Evolutionary conservation across 2,329 filamentous ascomycete genomes (phyloP).

Genomic region (Diaporthe sp.): DNA sequence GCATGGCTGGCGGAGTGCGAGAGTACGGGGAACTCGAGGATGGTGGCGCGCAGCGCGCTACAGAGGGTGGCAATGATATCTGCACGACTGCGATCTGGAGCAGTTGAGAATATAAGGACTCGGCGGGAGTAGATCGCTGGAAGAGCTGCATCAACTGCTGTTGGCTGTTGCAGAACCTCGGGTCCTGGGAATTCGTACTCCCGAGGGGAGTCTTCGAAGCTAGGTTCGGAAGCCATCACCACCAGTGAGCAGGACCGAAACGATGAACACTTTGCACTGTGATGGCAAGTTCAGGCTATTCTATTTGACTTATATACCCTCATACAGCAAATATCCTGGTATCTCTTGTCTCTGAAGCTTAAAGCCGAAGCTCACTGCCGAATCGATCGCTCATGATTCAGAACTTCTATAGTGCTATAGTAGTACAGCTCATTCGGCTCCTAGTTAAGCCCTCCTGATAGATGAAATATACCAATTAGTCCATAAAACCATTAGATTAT

Average conservation of each 20-base stretch:
- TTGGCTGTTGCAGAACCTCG: neutral
- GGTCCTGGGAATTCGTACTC: neutral
- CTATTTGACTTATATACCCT: neutral
- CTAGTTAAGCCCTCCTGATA: neutral
- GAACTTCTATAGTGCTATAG: neutral
- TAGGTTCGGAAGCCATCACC: neutral
- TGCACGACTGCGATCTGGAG: neutral
- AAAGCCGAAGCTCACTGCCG: neutral
- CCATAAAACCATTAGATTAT: too few species aligned
- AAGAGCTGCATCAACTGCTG: neutral
- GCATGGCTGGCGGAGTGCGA: neutral
- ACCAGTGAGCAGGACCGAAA: neutral
- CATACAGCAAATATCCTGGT: neutral
- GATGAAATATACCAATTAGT: neutral
- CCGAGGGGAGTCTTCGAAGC: neutral
- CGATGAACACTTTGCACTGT: neutral
- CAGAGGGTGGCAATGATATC: neutral
- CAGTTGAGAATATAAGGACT: neutral
- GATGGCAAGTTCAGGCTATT: neutral
- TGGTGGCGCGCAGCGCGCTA: neutral
- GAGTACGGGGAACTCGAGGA: neutral
- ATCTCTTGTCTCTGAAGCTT: neutral
- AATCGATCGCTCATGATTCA: neutral
- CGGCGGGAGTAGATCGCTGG: neutral
- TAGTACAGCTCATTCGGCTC: neutral